Evolutionary conservation across 2,329 filamentous ascomycete species (phyloP).

Genomic region (Dactylellina sp.): DNA sequence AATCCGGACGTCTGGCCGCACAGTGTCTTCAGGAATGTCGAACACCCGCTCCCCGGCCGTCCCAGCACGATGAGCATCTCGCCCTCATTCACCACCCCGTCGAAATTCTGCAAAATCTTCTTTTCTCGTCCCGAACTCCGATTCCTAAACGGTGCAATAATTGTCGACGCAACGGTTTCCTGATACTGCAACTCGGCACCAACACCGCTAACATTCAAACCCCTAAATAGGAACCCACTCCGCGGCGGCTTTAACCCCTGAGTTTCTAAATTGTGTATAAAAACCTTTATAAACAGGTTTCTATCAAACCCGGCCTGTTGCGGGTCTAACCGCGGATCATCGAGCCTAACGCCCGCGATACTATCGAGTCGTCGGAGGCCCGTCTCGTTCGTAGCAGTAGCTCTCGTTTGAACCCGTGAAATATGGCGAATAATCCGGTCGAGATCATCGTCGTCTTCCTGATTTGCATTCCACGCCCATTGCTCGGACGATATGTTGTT

Average conservation of each 20-base stretch:
- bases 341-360: slow-evolving; percentile 15
- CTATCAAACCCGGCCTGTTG: slow-evolving; percentile 20
- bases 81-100: slow-evolving; percentile 75
- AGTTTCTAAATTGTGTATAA: slow-evolving; percentile 26
- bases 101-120: slow-evolving; percentile 67
- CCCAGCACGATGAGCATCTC: slow-evolving; percentile 91
- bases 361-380: slow-evolving; percentile 14
- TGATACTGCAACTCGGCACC: slow-evolving; percentile 47
- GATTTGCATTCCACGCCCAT: slow-evolving; percentile 4
- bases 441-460: slow-evolving; percentile 32
- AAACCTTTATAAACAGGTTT: slow-evolving; percentile 28
- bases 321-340: slow-evolving; percentile 38
- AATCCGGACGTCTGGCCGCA: slow-evolving; percentile 34
- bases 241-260: slow-evolving; percentile 30
- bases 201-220: slow-evolving; percentile 30
- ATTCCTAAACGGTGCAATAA: slow-evolving; percentile 13
- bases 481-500: not conserved
- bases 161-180: slow-evolving; percentile 24
- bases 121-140: slow-evolving; percentile 12
- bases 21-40: slow-evolving; percentile 82
- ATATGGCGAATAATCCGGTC: slow-evolving; percentile 39
- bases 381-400: not conserved
- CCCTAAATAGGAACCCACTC: slow-evolving; percentile 29
- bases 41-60: slow-evolving; percentile 79
- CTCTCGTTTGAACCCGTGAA: slow-evolving; percentile 32